phyloP scores from a whole-genome alignment of 768 basidiomycete species.

The Suillus tomentosus region DNA sequence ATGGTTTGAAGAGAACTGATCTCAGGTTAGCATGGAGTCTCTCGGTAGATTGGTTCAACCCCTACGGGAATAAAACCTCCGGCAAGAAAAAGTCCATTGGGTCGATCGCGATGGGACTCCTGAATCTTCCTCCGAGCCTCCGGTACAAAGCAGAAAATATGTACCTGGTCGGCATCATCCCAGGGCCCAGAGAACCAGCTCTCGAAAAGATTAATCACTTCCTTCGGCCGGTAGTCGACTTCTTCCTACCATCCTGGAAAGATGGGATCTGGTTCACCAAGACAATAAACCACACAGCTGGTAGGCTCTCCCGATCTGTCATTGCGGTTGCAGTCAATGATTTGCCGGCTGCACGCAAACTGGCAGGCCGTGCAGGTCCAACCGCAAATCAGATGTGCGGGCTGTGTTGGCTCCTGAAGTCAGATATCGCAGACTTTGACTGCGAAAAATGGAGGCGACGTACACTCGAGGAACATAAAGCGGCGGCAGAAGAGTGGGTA shows the following conservation, averaged over 20 bases:
- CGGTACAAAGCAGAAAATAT: slow-evolving; percentile 34
- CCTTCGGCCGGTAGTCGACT: slow-evolving; percentile 34
- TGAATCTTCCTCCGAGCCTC: slow-evolving; percentile 26
- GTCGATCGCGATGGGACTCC: slow-evolving; percentile 17
- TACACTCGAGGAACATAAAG: background rate
- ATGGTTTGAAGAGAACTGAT: slow-evolving; percentile 11
- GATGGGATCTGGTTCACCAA: slow-evolving; percentile 29
- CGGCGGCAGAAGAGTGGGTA: too few relatives aligned
- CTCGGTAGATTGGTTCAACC: slow-evolving; percentile 33
- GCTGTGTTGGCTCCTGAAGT: slow-evolving; percentile 23
- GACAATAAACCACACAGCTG: slow-evolving; percentile 22
- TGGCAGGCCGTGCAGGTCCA: slow-evolving; percentile 21
- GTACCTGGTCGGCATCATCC: slow-evolving; percentile 38
- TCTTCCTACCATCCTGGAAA: slow-evolving; percentile 35
- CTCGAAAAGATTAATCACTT: slow-evolving; percentile 33
- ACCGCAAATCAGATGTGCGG: slow-evolving; percentile 26
- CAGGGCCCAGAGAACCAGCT: slow-evolving; percentile 38
- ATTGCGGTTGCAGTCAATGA: slow-evolving; percentile 31
- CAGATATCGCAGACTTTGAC: slow-evolving; percentile 34
- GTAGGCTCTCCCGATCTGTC: slow-evolving; percentile 25
- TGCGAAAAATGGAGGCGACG: slow-evolving; percentile 25
- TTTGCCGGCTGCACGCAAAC: slow-evolving; percentile 24
- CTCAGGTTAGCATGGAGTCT: slow-evolving; percentile 24
- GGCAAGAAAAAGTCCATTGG: slow-evolving; percentile 18
- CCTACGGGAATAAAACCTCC: slow-evolving; percentile 22